These are phyloP conservation scores for Penicillium sp. DNA, from an alignment of 2,329 filamentous ascomycete species.

Conservation along the genomic window DNA sequence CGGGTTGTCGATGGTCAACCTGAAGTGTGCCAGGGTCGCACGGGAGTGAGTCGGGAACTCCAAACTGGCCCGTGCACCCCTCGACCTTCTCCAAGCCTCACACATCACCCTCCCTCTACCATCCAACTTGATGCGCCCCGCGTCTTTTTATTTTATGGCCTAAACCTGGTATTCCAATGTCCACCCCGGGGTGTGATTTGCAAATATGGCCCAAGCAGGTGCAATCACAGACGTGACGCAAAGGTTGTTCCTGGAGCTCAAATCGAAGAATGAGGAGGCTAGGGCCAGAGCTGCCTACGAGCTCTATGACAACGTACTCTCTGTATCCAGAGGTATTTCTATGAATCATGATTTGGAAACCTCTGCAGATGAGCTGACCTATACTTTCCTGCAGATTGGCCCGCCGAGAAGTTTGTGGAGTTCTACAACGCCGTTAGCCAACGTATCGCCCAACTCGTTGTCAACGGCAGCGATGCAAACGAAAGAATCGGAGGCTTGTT, in stretches of 20 bases:
- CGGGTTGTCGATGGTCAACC: not conserved
- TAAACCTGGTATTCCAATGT: slow-evolving; percentile 41
- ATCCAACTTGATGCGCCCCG: slow-evolving; percentile 24
- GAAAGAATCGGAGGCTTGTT: slow-evolving; percentile 91
- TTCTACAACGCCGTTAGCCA: slow-evolving; percentile 67
- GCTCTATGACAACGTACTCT: slow-evolving; percentile 47
- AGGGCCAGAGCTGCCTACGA: slow-evolving; percentile 51
- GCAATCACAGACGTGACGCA: slow-evolving; percentile 52
- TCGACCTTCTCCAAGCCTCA: slow-evolving; percentile 29
- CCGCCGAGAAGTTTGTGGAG: slow-evolving; percentile 72
- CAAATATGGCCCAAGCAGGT: slow-evolving; percentile 49
- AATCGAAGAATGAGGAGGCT: slow-evolving; percentile 55
- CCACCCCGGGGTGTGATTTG: slow-evolving; percentile 36
- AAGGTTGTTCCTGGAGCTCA: slow-evolving; percentile 57
- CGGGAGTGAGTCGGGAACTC: slow-evolving; percentile 5
- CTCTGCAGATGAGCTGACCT: slow-evolving; percentile 12
- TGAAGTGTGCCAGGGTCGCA: not conserved
- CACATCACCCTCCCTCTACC: slow-evolving; percentile 26
- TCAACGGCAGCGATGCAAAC: slow-evolving; percentile 79
- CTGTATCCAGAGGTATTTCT: slow-evolving; percentile 47
- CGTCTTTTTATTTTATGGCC: slow-evolving; percentile 23
- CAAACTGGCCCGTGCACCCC: slow-evolving; percentile 25
- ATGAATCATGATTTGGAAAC: not conserved
- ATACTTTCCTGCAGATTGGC: slow-evolving; percentile 60
- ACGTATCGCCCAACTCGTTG: slow-evolving; percentile 70